phyloP scores from a whole-genome alignment of 169 alveolate genomes.

The Theileria orientalis region DNA sequence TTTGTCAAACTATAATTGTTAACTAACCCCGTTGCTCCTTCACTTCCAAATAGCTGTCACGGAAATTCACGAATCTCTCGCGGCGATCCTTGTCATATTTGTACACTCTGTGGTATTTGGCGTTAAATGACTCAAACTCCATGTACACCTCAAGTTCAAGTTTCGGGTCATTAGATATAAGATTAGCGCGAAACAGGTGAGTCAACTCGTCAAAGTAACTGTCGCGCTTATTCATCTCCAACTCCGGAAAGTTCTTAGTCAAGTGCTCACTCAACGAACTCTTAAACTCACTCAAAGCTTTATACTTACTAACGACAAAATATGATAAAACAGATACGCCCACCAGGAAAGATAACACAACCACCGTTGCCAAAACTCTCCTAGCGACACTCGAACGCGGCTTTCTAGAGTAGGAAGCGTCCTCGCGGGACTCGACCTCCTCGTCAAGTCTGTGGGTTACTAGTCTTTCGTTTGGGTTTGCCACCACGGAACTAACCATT shows the following conservation, averaged over 20 bases:
- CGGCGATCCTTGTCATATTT: slow-evolving; percentile 18
- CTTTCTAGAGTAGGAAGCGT: not conserved
- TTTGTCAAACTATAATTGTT: not conserved
- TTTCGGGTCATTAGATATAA: slow-evolving; percentile 9
- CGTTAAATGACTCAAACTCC: slow-evolving; percentile 25
- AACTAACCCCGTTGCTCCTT: slow-evolving; percentile 21
- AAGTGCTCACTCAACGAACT: not conserved
- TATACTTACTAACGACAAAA: slow-evolving; percentile 9
- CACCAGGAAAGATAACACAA: not conserved
- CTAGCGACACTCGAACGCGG: not conserved
- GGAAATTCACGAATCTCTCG: slow-evolving; percentile 27
- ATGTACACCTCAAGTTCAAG: slow-evolving; percentile 23
- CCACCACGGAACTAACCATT: slow-evolving; percentile 11
- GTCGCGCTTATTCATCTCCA: slow-evolving; percentile 3
- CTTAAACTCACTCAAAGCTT: not conserved
- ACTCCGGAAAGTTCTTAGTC: not conserved
- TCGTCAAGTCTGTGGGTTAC: slow-evolving; percentile 10
- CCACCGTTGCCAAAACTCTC: not conserved
- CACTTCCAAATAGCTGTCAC: slow-evolving; percentile 15
- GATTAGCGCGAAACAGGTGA: slow-evolving; percentile 18
- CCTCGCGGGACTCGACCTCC: slow-evolving; percentile 13
- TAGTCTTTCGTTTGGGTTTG: slow-evolving; percentile 22
- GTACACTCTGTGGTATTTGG: slow-evolving; percentile 11
- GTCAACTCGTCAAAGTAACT: slow-evolving; percentile 23
- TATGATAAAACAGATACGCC: slow-evolving; percentile 5